Evolutionary conservation across 495 filamentous ascomycete genomes (phyloP).

Genomic region (Hypoxylon lienhwacheense): DNA sequence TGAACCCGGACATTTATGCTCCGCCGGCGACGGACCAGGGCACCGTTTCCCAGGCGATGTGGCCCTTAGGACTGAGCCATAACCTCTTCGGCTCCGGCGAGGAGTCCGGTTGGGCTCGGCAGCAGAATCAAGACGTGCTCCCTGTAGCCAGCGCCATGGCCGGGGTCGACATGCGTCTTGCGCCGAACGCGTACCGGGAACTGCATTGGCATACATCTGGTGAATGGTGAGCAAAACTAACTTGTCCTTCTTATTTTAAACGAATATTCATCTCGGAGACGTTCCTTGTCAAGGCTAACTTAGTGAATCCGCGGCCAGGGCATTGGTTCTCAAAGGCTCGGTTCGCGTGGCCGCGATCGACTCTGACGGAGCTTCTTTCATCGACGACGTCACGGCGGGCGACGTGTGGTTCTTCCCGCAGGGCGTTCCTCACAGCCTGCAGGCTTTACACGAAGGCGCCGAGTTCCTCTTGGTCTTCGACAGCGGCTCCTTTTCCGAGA

Average conservation of each 20-base stretch:
- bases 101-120: conserved; percentile 67
- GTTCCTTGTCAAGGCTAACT: conserved; percentile 17
- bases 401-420: conserved; percentile 73
- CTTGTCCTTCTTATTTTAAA: no score
- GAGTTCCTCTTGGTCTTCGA: conserved; percentile 75
- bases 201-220: conserved; percentile 72
- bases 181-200: conserved; percentile 66
- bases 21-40: conserved; percentile 69
- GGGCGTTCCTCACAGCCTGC: conserved; percentile 68
- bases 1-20: conserved; percentile 67
- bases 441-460: conserved; percentile 63
- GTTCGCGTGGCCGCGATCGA: conserved; percentile 64
- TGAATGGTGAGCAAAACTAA: conserved; percentile 57
- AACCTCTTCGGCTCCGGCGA: conserved; percentile 58
- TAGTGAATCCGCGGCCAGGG: conserved; percentile 16
- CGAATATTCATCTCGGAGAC: no score
- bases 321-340: conserved; percentile 65
- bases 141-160: conserved; percentile 69
- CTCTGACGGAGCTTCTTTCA: conserved; percentile 62
- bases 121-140: conserved; percentile 65
- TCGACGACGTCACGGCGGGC: conserved; percentile 66
- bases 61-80: conserved; percentile 71
- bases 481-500: conserved; percentile 68
- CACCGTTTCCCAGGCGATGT: conserved; percentile 65
- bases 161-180: conserved; percentile 77